A percentile compares a stretch with the other conserved stretches of the same genome.
Conservation (phyloP, 768 basidiomycete species). For the Cystofilobasidium bisporidii region DNA sequence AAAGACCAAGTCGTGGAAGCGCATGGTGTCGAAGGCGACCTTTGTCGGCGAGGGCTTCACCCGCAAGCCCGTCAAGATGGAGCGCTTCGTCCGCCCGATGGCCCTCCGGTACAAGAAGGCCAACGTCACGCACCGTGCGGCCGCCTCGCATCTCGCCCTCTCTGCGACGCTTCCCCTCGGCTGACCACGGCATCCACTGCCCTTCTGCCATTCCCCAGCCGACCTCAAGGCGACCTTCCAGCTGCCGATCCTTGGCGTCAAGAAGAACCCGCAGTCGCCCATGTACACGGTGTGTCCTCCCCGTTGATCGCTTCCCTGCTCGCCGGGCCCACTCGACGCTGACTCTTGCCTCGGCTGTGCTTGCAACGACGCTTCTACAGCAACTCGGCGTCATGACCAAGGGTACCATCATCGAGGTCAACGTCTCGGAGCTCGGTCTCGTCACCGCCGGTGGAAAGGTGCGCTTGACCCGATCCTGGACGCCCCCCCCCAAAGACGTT, state of each 20-base stretch:
- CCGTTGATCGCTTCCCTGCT: neutral
- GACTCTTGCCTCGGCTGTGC: neutral
- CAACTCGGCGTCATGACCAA: slow-evolving; percentile 95
- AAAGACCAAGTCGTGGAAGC: slow-evolving; percentile 94
- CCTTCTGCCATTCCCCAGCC: slow-evolving; percentile 48
- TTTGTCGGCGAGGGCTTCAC: slow-evolving; percentile 98
- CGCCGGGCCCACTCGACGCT: neutral
- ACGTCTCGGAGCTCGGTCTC: slow-evolving; percentile 95
- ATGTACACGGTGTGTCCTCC: slow-evolving; percentile 34
- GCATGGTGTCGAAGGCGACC: slow-evolving; percentile 98
- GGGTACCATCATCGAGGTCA: slow-evolving; percentile 96
- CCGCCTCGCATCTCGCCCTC: slow-evolving; percentile 31
- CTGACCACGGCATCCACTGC: neutral
- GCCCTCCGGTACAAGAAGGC: slow-evolving; percentile 95
- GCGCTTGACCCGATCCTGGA: too few species aligned
- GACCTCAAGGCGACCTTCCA: slow-evolving; percentile 99
- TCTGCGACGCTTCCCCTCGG: neutral
- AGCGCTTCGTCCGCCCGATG: slow-evolving; percentile 94
- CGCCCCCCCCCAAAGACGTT: too few species aligned
- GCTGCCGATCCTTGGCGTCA: slow-evolving; percentile 90
- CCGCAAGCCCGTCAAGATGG: slow-evolving; percentile 97
- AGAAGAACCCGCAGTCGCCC: slow-evolving; percentile 98
- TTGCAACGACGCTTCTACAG: neutral
- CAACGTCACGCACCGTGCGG: slow-evolving; percentile 91
- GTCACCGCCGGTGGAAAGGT: slow-evolving; percentile 95